Evolutionary conservation across 306 rosid species (phyloP), one percentile per base, ranked within the genome.

Genomic region (Neltuma alba): DNA sequence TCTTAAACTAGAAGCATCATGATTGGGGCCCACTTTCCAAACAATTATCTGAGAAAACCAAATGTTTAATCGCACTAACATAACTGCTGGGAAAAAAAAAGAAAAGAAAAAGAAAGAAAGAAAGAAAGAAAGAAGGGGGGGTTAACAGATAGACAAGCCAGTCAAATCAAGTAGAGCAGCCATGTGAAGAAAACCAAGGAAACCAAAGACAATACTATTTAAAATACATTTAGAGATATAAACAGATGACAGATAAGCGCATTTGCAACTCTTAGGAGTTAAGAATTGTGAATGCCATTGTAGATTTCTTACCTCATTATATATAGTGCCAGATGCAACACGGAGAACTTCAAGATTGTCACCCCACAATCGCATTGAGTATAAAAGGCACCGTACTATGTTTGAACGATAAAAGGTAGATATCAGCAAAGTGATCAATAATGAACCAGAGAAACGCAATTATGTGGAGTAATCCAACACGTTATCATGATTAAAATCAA

Each of bases 351-450:
- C 89, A 72, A 94, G 80, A 82, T 79, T 88, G 81, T 85, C 91
- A 85, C 98, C 98, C 98, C 98, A 94, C 85, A 92, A 73, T 78
- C 95, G 86, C 99, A 94, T 92, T 16, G 98, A 90, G 85, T 95
- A 95, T 58, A 95, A 84, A 79, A 95, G 98, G 81, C 97, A 91
- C 76, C 89, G 84, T 38, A 89, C 99, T 95, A 47, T 54, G 72
- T 36, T 84, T 55, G 76, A 70, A 50, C 18, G 37, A 77, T 73
- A 67, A 79, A 58, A 55, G 60, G 40, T 3, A 58, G 63, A 72
- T 76, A 57, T 72, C 20, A 82, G 47, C 30, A 7, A 50, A 37
- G 52, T 6, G 67, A 25, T 40, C 45, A 54, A 78, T 15, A 14
- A 47, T 41, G 54, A 81, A 78, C 55, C 55, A 18, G 21, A 60